Evolutionary conservation across 345 rosid genomes (phyloP).

Genomic region (Brassica rapa): DNA sequence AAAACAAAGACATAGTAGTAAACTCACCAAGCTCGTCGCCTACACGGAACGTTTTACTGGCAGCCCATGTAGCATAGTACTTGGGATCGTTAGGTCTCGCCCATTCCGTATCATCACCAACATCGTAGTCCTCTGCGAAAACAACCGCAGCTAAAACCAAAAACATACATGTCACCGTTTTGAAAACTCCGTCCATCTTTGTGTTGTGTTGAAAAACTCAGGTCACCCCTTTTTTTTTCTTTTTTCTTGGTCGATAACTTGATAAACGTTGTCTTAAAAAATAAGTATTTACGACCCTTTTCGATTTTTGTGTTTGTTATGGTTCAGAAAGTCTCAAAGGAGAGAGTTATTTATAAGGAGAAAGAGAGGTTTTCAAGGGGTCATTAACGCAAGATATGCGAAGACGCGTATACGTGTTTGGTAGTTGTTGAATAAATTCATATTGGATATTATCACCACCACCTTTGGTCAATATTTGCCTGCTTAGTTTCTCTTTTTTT

Average conservation of each 20-base stretch:
- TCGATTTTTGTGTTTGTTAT: conserved; percentile 3
- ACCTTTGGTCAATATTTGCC: conserved; percentile 28
- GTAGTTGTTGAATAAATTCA: conserved; percentile 13
- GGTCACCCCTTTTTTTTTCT: conserved; percentile 30
- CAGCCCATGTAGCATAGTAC: conserved; percentile 34
- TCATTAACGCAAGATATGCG: conserved; percentile 7
- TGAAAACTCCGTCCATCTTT: conserved; percentile 32
- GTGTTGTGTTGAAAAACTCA: conserved; percentile 35
- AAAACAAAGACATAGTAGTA: not conserved
- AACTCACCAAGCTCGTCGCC: conserved; percentile 45
- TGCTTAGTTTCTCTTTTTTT: not conserved
- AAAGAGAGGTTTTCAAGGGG: not conserved
- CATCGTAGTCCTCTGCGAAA: conserved; percentile 40
- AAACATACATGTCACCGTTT: conserved; percentile 26
- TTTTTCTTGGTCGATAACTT: conserved; percentile 6
- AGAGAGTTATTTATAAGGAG: conserved; percentile 29
- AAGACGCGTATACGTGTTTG: conserved; percentile 30
- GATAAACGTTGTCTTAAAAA: not conserved
- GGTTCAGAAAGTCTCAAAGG: conserved; percentile 16
- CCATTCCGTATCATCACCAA: conserved; percentile 42
- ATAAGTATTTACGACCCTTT: not conserved
- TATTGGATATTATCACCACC: not conserved
- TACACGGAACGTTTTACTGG: conserved; percentile 37
- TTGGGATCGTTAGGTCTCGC: conserved; percentile 12
- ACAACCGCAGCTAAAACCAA: conserved; percentile 34